Evolutionary conservation across 2,329 filamentous ascomycete species (phyloP).

Genomic region (Fusarium secorum): DNA sequence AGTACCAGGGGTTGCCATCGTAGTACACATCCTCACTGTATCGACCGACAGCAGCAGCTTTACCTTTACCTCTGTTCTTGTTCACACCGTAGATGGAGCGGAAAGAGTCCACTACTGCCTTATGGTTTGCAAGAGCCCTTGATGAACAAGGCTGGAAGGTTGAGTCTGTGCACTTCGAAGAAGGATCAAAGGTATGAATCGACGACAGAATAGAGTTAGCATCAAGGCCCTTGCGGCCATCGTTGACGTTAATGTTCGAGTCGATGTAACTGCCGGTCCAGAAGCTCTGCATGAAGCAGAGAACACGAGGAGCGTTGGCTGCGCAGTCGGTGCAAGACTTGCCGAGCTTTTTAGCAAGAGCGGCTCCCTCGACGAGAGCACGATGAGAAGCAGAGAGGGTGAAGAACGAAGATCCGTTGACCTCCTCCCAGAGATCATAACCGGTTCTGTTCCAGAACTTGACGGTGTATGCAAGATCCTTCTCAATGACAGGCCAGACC

Average conservation of each 20-base stretch:
- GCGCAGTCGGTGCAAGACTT: constrained; percentile 66
- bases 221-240: constrained; percentile 71
- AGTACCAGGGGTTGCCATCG: constrained; percentile 79
- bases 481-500: constrained; percentile 75
- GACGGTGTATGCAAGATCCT: constrained; percentile 75
- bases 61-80: constrained; percentile 63
- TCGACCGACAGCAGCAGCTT: constrained; percentile 67
- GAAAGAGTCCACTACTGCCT: constrained; percentile 76
- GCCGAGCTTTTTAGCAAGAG: constrained; percentile 69
- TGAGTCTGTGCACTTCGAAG: constrained; percentile 66
- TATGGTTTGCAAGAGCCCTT: constrained; percentile 73
- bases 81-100: constrained; percentile 72
- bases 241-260: constrained; percentile 70
- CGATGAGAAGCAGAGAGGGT: constrained; percentile 70
- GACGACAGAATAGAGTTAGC: constrained; percentile 70
- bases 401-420: constrained; percentile 79
- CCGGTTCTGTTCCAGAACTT: constrained; percentile 71
- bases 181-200: constrained; percentile 73
- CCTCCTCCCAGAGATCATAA: constrained; percentile 84
- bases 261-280: constrained; percentile 70
- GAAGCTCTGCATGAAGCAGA: constrained; percentile 76
- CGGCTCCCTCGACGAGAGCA: constrained; percentile 69
- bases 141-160: constrained; percentile 79
- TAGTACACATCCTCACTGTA: constrained; percentile 77
- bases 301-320: constrained; percentile 69